A percentile compares a stretch with the other conserved stretches of the same genome.
Conservation (phyloP, 2,329 filamentous ascomycete species). For the Rutstroemia sp. region DNA sequence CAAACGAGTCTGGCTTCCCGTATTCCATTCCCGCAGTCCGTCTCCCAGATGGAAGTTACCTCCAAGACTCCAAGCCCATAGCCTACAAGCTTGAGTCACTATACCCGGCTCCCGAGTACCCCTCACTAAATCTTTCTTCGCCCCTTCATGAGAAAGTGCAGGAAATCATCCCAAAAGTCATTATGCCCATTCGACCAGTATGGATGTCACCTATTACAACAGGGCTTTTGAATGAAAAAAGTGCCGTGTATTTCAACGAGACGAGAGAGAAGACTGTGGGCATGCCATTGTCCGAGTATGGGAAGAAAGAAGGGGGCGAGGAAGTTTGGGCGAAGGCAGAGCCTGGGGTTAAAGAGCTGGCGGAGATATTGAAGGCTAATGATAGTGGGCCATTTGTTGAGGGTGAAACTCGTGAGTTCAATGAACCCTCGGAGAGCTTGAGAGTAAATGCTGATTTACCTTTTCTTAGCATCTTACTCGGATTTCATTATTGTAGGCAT, state of each 20-base stretch:
- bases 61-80: conserved; percentile 60
- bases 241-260: conserved; percentile 46
- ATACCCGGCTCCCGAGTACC: conserved; percentile 40
- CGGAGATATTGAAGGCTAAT: conserved; percentile 33
- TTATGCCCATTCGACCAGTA: conserved; percentile 33
- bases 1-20: conserved; percentile 23
- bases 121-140: conserved; percentile 50
- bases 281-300: conserved; percentile 44
- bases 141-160: conserved; percentile 40
- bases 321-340: conserved; percentile 40
- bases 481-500: conserved; percentile 50
- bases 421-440: neutral
- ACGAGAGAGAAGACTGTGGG: conserved; percentile 44
- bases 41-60: conserved; percentile 47
- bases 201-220: conserved; percentile 42
- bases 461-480: conserved; percentile 38
- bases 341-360: conserved; percentile 39
- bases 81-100: conserved; percentile 49
- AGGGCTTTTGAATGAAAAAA: conserved; percentile 43
- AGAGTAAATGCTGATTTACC: neutral
- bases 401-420: conserved; percentile 37
- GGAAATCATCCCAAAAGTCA: conserved; percentile 31
- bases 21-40: conserved; percentile 52
- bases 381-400: conserved; percentile 52
- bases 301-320: conserved; percentile 41